A percentile compares a stretch with the other conserved stretches of the same genome.
These are phyloP conservation scores for Hyphodiscus sp. DNA, from an alignment of 2,329 filamentous ascomycete species.

Conservation along the genomic window DNA sequence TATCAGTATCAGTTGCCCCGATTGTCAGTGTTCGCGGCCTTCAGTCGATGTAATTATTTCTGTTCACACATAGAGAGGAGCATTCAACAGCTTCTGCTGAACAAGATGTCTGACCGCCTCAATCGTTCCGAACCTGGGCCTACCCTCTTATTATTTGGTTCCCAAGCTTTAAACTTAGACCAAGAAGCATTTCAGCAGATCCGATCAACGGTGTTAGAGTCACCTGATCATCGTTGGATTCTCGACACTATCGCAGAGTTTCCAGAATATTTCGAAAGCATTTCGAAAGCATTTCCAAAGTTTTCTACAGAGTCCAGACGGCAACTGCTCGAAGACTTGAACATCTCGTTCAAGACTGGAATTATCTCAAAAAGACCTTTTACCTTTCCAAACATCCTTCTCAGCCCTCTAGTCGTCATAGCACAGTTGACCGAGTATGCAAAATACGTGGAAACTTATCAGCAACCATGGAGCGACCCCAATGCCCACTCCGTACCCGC, in stretches of 20 bases:
- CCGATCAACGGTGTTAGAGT: background rate
- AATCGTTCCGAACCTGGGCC: no score
- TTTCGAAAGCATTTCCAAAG: slow-evolving; percentile 12
- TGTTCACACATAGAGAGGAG: no score
- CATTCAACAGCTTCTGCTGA: no score
- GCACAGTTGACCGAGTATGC: slow-evolving; percentile 30
- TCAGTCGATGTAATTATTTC: no score
- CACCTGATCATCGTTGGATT: slow-evolving; percentile 11
- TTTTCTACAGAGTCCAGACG: slow-evolving; percentile 8
- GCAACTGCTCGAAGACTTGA: slow-evolving; percentile 10
- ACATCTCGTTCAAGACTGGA: slow-evolving; percentile 14
- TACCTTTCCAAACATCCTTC: slow-evolving; percentile 26
- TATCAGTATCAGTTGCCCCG: no score
- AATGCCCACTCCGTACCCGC: background rate
- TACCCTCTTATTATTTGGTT: background rate
- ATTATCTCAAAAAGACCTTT: slow-evolving; percentile 1
- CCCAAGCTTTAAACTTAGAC: slow-evolving; percentile 1
- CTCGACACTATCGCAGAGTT: slow-evolving; percentile 16
- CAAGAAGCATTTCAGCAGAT: background rate
- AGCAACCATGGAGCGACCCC: background rate
- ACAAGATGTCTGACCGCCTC: no score
- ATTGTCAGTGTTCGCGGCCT: no score
- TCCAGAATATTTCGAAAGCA: slow-evolving; percentile 4
- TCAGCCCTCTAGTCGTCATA: slow-evolving; percentile 34
- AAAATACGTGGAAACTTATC: slow-evolving; percentile 30